Evolutionary conservation across 148 eudicot species (phyloP), one percentile per base, ranked within the genome.

Genomic region (Camellia granthamiana): DNA sequence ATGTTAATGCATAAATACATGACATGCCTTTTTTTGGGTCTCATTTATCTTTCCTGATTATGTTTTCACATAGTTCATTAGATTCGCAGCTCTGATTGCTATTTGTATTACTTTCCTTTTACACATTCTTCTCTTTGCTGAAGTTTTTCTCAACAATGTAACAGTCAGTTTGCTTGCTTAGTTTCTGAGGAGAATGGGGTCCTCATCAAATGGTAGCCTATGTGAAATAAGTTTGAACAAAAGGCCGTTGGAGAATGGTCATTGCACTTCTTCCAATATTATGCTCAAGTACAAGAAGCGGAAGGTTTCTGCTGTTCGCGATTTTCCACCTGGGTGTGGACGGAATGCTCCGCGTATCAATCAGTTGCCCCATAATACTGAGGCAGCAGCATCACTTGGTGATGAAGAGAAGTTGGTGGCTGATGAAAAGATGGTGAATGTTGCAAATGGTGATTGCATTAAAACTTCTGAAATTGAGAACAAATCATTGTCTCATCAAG

Each of bases 291-390:
- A 75, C 78, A 92, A 91, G 87, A 82, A 84, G 71, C 90, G 89
- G 61, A 88, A 79, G 51, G 85, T 90, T 13, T 87, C 89, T 44
- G 87, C 90, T 3, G 64, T 83, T 56, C 90, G 99, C 74, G 90
- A 88, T 84, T 95, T 88, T 79, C 99, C 99, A 14, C 88, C 85
- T 64, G 87, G 90, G 2, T 95, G 98, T 85, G 98, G 98, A 47
- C 89, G 87, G 23, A 76, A 83, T 87, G 84, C 82, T 60, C 58
- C 72, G 9, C 66, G 16, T 2, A 7, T 83, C 15, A 63, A 79
- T 77, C 16, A 13, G 59, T 69, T 23, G 44, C 38, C 38, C 38
- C 38, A 30, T 30, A 30, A 30, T 30, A 30, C 38, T 30, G 38
- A 30, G 38, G 38, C 38, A 30, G 38, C 38, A 30, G 38, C 38